Evolutionary conservation across 1,284 basidiomycete species (phyloP).

Genomic region (Inonotus hispidus): DNA sequence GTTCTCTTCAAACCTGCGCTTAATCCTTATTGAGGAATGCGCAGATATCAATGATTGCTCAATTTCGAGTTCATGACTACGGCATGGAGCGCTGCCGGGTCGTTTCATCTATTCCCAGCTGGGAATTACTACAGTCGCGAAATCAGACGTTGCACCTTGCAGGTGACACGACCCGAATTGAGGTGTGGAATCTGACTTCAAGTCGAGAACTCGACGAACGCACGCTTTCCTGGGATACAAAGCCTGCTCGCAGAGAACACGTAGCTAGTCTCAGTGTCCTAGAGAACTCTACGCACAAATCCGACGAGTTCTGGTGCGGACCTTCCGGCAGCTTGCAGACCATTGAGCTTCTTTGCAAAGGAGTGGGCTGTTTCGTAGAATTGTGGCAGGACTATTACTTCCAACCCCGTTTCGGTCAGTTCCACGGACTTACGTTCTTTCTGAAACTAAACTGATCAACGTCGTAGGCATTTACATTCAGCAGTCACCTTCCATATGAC

Average conservation of each 20-base stretch:
- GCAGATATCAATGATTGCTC: conserved; percentile 18
- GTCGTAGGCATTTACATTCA: conserved; percentile 11
- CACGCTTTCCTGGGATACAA: conserved; percentile 14
- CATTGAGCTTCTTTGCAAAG: conserved; percentile 11
- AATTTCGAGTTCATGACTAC: conserved; percentile 18
- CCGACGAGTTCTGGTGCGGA: conserved; percentile 19
- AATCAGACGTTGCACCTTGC: conserved; percentile 15
- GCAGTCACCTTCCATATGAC: conserved; percentile 12
- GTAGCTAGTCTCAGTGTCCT: background rate
- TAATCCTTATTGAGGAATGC: background rate
- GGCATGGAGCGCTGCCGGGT: conserved; percentile 18
- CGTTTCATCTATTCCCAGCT: conserved; percentile 14
- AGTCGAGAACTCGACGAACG: conserved; percentile 9
- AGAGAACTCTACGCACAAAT: conserved; percentile 15
- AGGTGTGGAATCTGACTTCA: conserved; percentile 16
- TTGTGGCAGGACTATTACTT: conserved; percentile 17
- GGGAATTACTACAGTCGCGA: conserved; percentile 7
- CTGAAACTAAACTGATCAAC: too few relatives aligned
- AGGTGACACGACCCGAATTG: conserved; percentile 13
- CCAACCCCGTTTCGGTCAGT: conserved; percentile 16
- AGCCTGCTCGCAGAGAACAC: conserved; percentile 7
- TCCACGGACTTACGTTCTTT: too few relatives aligned
- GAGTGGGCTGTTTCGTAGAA: conserved; percentile 15
- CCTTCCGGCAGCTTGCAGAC: conserved; percentile 16
- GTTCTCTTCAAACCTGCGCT: background rate